Conservation (phyloP, 2,329 filamentous ascomycete genomes). For the Aureobasidium pullulans region DNA sequence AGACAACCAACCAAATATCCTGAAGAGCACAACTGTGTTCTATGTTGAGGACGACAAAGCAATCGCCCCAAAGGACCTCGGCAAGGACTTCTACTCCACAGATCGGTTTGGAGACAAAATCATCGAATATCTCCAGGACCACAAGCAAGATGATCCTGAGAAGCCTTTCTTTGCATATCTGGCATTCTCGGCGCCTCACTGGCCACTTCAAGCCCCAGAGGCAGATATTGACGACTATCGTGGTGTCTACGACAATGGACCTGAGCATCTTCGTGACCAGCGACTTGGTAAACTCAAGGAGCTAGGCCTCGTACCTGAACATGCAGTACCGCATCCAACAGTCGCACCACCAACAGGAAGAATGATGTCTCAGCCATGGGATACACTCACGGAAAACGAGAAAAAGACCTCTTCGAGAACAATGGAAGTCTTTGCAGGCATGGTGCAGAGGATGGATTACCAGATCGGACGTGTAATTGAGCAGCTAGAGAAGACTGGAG, state of each 20-base stretch:
- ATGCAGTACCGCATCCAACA: conserved; percentile 21
- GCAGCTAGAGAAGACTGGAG: conserved; percentile 24
- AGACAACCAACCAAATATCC: conserved; percentile 17
- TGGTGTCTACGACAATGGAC: conserved; percentile 24
- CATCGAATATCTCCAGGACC: conserved; percentile 22
- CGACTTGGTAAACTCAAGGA: conserved; percentile 21
- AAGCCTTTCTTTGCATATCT: conserved; percentile 27
- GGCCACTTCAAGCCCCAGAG: conserved; percentile 25
- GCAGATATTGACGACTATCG: conserved; percentile 20
- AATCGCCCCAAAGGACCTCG: conserved; percentile 17
- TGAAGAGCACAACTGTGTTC: conserved; percentile 18
- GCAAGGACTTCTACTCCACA: conserved; percentile 27
- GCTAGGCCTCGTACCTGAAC: conserved; percentile 20
- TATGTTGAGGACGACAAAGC: conserved; percentile 21
- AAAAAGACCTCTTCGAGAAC: conserved; percentile 32
- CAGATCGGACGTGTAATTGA: conserved; percentile 28
- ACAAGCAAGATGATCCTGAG: conserved; percentile 17
- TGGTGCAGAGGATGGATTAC: conserved; percentile 30
- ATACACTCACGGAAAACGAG: conserved; percentile 26
- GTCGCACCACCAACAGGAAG: conserved; percentile 19
- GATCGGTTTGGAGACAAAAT: conserved; percentile 26
- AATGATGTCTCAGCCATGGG: conserved; percentile 18
- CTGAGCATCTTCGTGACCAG: conserved; percentile 20
- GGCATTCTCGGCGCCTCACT: conserved; percentile 26
- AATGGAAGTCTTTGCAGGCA: conserved; percentile 32